Conservation (phyloP, 768 basidiomycete genomes). For the Kwoniella botswanensis region DNA sequence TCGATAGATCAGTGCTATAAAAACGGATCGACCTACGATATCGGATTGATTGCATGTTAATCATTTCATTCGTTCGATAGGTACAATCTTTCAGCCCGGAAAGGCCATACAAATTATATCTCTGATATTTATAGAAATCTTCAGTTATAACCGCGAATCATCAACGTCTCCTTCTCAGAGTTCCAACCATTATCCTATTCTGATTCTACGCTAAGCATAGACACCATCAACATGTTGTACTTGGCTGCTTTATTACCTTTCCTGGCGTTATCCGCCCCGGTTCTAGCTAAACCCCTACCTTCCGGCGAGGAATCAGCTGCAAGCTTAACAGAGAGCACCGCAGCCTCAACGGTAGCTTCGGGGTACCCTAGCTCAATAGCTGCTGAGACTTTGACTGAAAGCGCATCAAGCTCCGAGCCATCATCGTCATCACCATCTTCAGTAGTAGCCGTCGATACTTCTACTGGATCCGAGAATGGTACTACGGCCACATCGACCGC, state of each 20-base stretch:
- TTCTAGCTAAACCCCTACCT: slow-evolving; percentile 5
- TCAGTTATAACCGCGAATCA: no score
- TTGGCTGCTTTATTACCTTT: not conserved
- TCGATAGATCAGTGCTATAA: not conserved
- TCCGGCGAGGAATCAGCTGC: no score
- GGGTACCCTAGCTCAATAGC: not conserved
- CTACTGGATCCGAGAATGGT: not conserved
- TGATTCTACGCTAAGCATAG: not conserved
- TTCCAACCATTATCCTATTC: not conserved
- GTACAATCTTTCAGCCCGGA: not conserved
- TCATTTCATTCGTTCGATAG: slow-evolving; percentile 3
- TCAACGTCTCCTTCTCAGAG: not conserved
- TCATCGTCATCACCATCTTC: not conserved
- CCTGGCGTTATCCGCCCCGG: not conserved
- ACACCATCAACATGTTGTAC: not conserved
- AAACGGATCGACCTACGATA: not conserved
- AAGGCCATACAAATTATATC: not conserved
- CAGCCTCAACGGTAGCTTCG: not conserved
- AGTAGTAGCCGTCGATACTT: not conserved
- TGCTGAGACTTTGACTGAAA: not conserved
- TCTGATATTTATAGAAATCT: no score
- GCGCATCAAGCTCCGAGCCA: not conserved
- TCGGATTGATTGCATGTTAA: not conserved
- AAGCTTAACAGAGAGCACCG: not conserved
- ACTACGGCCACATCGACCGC: not conserved